Base-by-base conservation (phyloP, 139 green algal species). In the Micractinium sp. region DNA sequence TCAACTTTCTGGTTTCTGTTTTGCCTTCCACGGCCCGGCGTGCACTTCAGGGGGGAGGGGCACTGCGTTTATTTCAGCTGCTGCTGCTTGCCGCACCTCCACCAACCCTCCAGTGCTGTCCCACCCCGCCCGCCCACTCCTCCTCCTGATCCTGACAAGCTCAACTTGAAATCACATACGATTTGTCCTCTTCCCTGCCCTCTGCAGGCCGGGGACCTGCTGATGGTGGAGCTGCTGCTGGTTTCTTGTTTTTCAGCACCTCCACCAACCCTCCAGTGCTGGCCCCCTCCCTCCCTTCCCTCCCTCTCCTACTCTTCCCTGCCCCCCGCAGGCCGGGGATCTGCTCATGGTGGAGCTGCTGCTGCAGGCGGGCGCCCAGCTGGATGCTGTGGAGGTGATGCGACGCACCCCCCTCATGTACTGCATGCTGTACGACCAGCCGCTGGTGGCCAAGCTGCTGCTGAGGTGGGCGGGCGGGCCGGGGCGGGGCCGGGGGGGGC, bases 171-270 rank as follows among this genome's bases (percentile, higher is more conserved):
- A n/a, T n/a, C n/a, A n/a, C n/a, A n/a, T n/a, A n/a, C n/a, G n/a
- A n/a, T n/a, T n/a, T n/a, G n/a, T n/a, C 36, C 38, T 61, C 38
- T 61, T 35, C 27, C 39, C 23, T 35, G 18, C 0, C 23, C 60
- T n/a, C 31, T 82, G 47, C 86, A 87, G 66, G 41, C n/a, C 23
- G 75, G 67, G 1, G 81, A 81, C 38, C 31, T 36, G 39, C 38
- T 29, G 39, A n/a, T 90, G 82, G 53, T 87, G 47, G 90, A 91
- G 78, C 41, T 92, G 53, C 86, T 90, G 56, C 78, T 92, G 56
- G 81, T 3, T 22, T 23, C 33, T 69, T 83, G 18, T 19, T 20
- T 20, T 18, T 20, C 18, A 67, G 63, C 66, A 31, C 19, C 20
- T 29, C 4, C 3, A 20, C 7, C 33, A 61, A 31, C 20, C 5